Conservation (phyloP, 371 early-diverging fungal genomes). For the Mucor racemosus region DNA sequence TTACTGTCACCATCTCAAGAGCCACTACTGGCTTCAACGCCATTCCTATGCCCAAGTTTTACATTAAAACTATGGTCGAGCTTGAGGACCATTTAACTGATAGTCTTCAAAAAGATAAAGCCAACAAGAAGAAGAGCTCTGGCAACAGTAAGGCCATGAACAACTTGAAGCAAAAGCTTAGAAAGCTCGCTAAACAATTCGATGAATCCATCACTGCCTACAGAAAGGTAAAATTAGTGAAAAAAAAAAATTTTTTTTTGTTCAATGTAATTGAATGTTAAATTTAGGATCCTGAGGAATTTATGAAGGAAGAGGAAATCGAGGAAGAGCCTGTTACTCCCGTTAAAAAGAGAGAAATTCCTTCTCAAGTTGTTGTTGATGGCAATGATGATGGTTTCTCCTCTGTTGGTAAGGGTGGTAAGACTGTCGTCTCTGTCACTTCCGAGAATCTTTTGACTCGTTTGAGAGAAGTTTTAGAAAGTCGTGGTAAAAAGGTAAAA, state of each 20-base stretch:
- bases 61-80: slow-evolving; percentile 74
- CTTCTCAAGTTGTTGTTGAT: slow-evolving; percentile 12
- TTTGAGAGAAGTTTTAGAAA: slow-evolving; percentile 78
- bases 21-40: slow-evolving; percentile 67
- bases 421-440: slow-evolving; percentile 55
- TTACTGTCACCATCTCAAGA: slow-evolving; percentile 77
- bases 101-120: slow-evolving; percentile 56
- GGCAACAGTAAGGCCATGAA: slow-evolving; percentile 84
- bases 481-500: slow-evolving; percentile 90
- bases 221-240: slow-evolving; percentile 53
- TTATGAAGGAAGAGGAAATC: slow-evolving; percentile 59
- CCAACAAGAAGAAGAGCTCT: slow-evolving; percentile 84
- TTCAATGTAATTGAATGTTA: neutral
- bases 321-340: slow-evolving; percentile 25
- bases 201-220: slow-evolving; percentile 77
- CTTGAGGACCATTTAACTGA: slow-evolving; percentile 78
- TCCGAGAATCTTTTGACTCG: slow-evolving; percentile 83
- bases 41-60: slow-evolving; percentile 75
- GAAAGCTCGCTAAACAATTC: slow-evolving; percentile 83
- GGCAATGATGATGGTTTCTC: slow-evolving; percentile 75
- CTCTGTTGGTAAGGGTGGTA: slow-evolving; percentile 86
- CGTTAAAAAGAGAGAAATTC: slow-evolving; percentile 14
- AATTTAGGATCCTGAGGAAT: slow-evolving; percentile 52
- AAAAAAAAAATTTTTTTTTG: neutral
- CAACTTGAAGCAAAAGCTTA: slow-evolving; percentile 89